phyloP scores from a whole-genome alignment of 306 rosid species.

The Dalbergia oliveri region DNA sequence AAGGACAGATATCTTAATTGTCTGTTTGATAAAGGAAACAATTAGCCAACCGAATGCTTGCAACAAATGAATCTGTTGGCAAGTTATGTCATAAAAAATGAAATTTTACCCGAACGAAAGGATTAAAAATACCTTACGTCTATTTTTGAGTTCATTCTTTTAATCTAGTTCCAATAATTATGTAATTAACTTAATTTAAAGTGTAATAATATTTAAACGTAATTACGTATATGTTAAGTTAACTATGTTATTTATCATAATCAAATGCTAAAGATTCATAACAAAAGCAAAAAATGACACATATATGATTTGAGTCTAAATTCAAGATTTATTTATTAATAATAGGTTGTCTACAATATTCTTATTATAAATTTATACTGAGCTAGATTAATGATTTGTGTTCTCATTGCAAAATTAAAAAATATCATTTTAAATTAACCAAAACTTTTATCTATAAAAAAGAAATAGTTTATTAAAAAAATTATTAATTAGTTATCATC shows the following conservation, averaged over 20 bases:
- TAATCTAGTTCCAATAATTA: background rate
- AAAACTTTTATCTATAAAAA: too few relatives aligned
- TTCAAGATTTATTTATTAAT: background rate
- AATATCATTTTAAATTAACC: background rate
- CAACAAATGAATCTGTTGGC: conserved; percentile 37
- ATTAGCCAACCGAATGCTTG: conserved; percentile 35
- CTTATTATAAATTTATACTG: background rate
- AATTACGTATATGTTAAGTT: background rate
- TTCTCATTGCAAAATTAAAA: background rate
- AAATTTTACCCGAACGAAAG: conserved; percentile 42
- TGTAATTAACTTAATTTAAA: background rate
- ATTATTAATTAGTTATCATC: too few relatives aligned
- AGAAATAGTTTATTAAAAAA: too few relatives aligned
- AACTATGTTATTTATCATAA: background rate
- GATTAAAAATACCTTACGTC: conserved; percentile 14
- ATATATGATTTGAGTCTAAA: too few relatives aligned
- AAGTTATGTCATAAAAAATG: conserved; percentile 40
- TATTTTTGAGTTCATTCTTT: conserved; percentile 10
- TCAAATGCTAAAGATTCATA: background rate
- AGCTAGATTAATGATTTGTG: background rate
- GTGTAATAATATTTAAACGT: background rate
- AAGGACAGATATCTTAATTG: conserved; percentile 35
- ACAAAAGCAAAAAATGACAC: background rate
- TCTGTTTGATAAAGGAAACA: conserved; percentile 34
- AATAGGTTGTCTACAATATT: background rate